Percentiles rank a stretch among this genome's conserved stretches.
phyloP scores from a whole-genome alignment of 768 basidiomycete genomes.

The Sistotremastrum niveocremeum region DNA sequence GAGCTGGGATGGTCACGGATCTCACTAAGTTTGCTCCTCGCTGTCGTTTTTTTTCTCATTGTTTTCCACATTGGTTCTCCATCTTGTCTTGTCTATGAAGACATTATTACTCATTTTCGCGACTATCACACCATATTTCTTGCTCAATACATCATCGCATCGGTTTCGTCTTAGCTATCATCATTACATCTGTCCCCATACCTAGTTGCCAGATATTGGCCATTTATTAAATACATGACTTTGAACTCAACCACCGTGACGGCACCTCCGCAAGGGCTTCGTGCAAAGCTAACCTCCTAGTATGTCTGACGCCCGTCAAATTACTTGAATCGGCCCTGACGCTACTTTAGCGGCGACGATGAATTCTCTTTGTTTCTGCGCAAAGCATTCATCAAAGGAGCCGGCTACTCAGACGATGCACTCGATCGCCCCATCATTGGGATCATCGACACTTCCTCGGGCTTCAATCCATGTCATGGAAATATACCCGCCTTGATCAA shows the following conservation, averaged over 20 bases:
- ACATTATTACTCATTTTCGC: too few species aligned
- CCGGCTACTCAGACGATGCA: conserved; percentile 16
- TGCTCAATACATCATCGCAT: too few species aligned
- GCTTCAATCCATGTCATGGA: conserved; percentile 16
- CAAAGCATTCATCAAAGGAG: conserved; percentile 18
- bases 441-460: conserved; percentile 14
- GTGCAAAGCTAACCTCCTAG: conserved; percentile 3
- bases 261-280: neutral
- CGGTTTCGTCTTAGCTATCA: too few species aligned
- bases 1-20: conserved; percentile 35
- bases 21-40: neutral
- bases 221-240: too few species aligned
- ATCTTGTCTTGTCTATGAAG: too few species aligned
- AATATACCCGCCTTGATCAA: conserved; percentile 11
- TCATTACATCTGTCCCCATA: too few species aligned
- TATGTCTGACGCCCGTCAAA: neutral
- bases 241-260: too few species aligned
- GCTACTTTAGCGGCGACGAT: conserved; percentile 8
- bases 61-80: too few species aligned
- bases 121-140: too few species aligned
- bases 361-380: conserved; percentile 15
- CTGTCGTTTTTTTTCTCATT: too few species aligned
- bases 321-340: neutral
- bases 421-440: conserved; percentile 15
- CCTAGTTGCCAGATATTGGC: too few species aligned